phyloP scores from a whole-genome alignment of 2,329 filamentous ascomycete genomes.

The Pseudogymnoascus sp. region DNA sequence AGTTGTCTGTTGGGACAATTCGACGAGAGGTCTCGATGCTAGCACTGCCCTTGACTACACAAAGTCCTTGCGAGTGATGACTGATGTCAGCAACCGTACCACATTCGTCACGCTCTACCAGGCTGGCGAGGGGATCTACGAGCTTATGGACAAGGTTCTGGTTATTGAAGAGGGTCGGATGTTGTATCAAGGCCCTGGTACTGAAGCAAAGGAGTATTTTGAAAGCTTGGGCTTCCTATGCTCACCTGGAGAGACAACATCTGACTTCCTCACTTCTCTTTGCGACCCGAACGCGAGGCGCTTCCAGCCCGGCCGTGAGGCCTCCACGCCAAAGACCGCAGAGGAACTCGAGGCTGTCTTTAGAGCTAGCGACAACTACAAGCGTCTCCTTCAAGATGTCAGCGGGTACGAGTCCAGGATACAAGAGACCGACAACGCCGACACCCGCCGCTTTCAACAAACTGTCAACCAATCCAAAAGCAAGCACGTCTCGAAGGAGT shows the following conservation, averaged over 20 bases:
- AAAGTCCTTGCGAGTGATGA: constrained; percentile 55
- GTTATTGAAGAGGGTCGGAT: constrained; percentile 60
- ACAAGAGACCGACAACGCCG: constrained; percentile 47
- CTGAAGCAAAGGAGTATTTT: constrained; percentile 56
- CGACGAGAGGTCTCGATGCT: constrained; percentile 57
- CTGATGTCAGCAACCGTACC: constrained; percentile 51
- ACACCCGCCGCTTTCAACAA: constrained; percentile 58
- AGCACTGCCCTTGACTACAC: constrained; percentile 54
- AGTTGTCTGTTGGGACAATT: constrained; percentile 62
- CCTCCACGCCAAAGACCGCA: constrained; percentile 39
- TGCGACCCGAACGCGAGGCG: constrained; percentile 61
- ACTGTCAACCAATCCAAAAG: constrained; percentile 61
- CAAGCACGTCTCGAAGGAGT: constrained; percentile 56
- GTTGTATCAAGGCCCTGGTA: constrained; percentile 55
- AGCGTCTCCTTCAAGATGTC: constrained; percentile 53
- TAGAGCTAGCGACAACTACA: constrained; percentile 53
- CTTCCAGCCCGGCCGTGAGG: constrained; percentile 40
- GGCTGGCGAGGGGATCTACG: constrained; percentile 61
- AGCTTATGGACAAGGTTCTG: constrained; percentile 63
- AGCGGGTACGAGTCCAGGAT: constrained; percentile 51
- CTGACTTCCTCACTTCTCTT: constrained; percentile 59
- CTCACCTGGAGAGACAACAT: constrained; percentile 53
- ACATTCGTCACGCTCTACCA: constrained; percentile 62
- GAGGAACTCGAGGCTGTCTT: constrained; percentile 61
- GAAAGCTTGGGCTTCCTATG: constrained; percentile 57